phyloP scores from a whole-genome alignment of 805 yeast genomes.

The Cyberlindnera amylophila region DNA sequence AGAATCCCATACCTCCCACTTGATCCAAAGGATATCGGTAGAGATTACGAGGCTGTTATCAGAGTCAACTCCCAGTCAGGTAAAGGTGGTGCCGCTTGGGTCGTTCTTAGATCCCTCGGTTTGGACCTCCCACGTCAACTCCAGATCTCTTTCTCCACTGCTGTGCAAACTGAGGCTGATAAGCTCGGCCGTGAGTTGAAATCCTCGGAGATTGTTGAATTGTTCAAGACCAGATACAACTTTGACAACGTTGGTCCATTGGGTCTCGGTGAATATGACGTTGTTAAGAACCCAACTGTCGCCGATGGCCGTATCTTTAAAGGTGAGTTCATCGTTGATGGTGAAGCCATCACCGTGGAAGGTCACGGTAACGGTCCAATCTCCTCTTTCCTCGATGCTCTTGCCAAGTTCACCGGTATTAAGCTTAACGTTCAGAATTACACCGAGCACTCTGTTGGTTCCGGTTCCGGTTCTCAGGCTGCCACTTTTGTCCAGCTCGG shows the following conservation, averaged over 20 bases:
- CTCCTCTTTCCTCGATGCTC: constrained; percentile 66
- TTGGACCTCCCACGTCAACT: constrained; percentile 69
- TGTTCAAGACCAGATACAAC: constrained; percentile 57
- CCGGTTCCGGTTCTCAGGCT: constrained; percentile 68
- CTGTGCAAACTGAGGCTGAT: constrained; percentile 66
- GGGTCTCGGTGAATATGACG: constrained; percentile 39
- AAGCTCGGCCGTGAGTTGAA: constrained; percentile 64
- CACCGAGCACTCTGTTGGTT: constrained; percentile 70
- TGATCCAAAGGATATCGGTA: constrained; percentile 78
- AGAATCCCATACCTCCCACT: constrained; percentile 72
- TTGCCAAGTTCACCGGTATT: constrained; percentile 47
- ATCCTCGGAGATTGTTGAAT: constrained; percentile 55
- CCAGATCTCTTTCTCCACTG: constrained; percentile 63
- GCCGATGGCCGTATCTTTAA: constrained; percentile 40
- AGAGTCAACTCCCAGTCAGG: constrained; percentile 86
- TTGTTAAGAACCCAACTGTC: constrained; percentile 30
- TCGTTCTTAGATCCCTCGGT: constrained; percentile 64
- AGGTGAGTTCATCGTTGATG: constrained; percentile 36
- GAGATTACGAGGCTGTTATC: constrained; percentile 78
- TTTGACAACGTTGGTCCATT: constrained; percentile 36
- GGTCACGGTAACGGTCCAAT: constrained; percentile 81
- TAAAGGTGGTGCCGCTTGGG: constrained; percentile 87
- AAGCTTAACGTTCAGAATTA: constrained; percentile 62
- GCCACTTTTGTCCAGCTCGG: constrained; percentile 67
- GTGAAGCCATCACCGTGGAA: constrained; percentile 30